These are phyloP conservation scores for Daedaleopsis nitida DNA, from an alignment of 768 basidiomycete species.

Conservation along the genomic window DNA sequence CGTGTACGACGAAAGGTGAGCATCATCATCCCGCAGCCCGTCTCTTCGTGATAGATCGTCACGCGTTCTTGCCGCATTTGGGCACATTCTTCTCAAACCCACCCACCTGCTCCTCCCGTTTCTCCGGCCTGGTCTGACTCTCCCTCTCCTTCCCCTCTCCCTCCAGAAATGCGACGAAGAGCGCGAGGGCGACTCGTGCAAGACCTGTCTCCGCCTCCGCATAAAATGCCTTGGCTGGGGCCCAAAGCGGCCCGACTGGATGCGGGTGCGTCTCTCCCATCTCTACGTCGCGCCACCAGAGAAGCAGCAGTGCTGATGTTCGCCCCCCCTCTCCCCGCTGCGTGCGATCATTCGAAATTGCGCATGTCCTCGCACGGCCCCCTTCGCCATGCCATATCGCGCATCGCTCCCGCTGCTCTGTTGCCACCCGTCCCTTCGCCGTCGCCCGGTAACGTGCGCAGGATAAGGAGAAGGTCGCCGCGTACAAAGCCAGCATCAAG, in stretches of 20 bases:
- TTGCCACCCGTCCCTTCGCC: background rate
- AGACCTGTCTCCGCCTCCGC: slow-evolving; percentile 77
- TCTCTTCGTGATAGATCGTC: slow-evolving; percentile 12
- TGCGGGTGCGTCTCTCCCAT: slow-evolving; percentile 58
- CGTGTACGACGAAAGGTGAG: slow-evolving; percentile 79
- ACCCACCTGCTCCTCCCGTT: slow-evolving; percentile 7
- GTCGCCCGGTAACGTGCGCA: slow-evolving; percentile 29
- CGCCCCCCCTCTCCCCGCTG: slow-evolving; percentile 7
- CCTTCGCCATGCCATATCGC: background rate
- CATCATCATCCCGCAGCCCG: slow-evolving; percentile 21
- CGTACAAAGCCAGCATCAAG: slow-evolving; percentile 84
- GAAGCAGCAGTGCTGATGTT: slow-evolving; percentile 10
- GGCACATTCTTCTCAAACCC: background rate
- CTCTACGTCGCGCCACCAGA: slow-evolving; percentile 17
- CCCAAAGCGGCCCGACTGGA: slow-evolving; percentile 83
- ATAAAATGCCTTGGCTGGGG: slow-evolving; percentile 89
- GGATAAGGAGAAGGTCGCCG: slow-evolving; percentile 83
- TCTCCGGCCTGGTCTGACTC: no score
- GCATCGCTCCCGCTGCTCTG: background rate
- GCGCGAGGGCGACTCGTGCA: slow-evolving; percentile 73
- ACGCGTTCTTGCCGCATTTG: slow-evolving; percentile 2
- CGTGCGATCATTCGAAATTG: background rate
- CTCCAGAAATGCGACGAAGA: slow-evolving; percentile 87
- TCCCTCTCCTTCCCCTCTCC: background rate
- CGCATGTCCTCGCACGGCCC: slow-evolving; percentile 14